Percentiles rank a stretch among this genome's conserved stretches.
Conservation (phyloP, 2,329 filamentous ascomycete species). For the Fusarium sp. region DNA sequence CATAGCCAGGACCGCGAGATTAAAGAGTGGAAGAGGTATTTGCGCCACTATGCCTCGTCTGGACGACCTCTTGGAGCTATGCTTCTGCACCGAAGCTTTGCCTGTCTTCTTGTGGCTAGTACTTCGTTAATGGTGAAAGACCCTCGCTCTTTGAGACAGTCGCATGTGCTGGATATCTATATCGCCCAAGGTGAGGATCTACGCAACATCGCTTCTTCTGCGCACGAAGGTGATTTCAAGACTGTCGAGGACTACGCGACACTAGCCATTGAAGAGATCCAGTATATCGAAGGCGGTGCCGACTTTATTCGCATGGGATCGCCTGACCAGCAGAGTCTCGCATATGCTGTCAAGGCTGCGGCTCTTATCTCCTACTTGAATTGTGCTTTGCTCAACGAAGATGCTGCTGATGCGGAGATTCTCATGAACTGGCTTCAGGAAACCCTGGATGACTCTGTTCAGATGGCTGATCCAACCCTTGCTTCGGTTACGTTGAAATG, state of each 20-base stretch:
- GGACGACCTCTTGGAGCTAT: conserved; percentile 90
- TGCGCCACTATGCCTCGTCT: conserved; percentile 83
- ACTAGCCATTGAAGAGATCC: conserved; percentile 85
- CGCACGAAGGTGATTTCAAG: conserved; percentile 64
- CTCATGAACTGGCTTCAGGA: conserved; percentile 89
- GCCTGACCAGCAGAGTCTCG: conserved; percentile 85
- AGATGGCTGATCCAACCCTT: conserved; percentile 84
- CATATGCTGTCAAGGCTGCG: conserved; percentile 86
- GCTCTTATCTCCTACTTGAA: conserved; percentile 87
- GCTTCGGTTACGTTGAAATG: conserved; percentile 83
- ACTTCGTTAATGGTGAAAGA: conserved; percentile 80
- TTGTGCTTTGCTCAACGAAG: conserved; percentile 84
- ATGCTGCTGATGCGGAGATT: conserved; percentile 81
- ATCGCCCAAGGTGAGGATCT: conserved; percentile 68
- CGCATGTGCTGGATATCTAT: conserved; percentile 79
- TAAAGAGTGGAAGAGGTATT: conserved; percentile 88
- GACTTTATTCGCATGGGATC: conserved; percentile 88
- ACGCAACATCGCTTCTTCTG: conserved; percentile 48
- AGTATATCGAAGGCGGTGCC: conserved; percentile 85
- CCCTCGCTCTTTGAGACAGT: conserved; percentile 67
- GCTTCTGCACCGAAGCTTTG: conserved; percentile 89
- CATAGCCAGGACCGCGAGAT: conserved; percentile 73
- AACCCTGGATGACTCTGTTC: conserved; percentile 79
- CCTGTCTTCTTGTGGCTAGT: conserved; percentile 83
- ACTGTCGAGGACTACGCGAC: conserved; percentile 75